Base-by-base conservation (phyloP, 768 basidiomycete species). In the Rhizopogon sp. region DNA sequence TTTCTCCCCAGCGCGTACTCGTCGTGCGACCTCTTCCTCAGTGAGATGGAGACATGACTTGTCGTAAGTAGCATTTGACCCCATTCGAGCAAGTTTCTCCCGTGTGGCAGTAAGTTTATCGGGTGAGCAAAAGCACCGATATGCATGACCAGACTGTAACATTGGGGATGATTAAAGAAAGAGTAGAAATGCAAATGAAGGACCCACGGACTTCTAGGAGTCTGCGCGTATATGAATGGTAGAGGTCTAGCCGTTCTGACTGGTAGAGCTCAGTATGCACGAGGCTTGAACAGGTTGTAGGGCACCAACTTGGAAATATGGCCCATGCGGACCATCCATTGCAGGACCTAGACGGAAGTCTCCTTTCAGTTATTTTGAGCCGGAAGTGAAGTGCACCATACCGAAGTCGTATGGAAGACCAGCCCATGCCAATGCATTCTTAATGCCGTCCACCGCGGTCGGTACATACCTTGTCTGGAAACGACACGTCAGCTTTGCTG, bases 361-460 rank as follows among this genome's bases (percentile, higher is more conserved):
- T 20, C 17, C 17, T 43, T 42, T 66, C 39, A 65, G 51, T 20
- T 29, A 20, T 13, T 37, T 17, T 3, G 33, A 4, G 29, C 14
- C n/a, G 5, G 22, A 51, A 37, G 10, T 20, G 22, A 39, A 4
- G 25, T 33, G 7, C 4, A 29, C 39, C 41, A 45, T 53, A 93
- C 96, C 97, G 73, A 87, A 87, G 66, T 98, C 96, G 68, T 90
- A 96, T 7, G 90, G 78, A 22, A 99, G 71, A 7, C 93, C 92
- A 50, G 95, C 91, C 97, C 97, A 98, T 14, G 83, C 80, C 54
- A 99, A 70, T 3, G 88, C 86, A 16, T 75, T 75, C 52, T 83
- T 75, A 41, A 98, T 87, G 10, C 81, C 84, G 37, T 97, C 90
- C 2, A 96, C 87, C 13, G 93, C 87, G 1, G 88, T 90, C 8